These are phyloP conservation scores for Suhomyces wounanorum DNA, from an alignment of 1,139 yeast genomes.

Conservation along the genomic window DNA sequence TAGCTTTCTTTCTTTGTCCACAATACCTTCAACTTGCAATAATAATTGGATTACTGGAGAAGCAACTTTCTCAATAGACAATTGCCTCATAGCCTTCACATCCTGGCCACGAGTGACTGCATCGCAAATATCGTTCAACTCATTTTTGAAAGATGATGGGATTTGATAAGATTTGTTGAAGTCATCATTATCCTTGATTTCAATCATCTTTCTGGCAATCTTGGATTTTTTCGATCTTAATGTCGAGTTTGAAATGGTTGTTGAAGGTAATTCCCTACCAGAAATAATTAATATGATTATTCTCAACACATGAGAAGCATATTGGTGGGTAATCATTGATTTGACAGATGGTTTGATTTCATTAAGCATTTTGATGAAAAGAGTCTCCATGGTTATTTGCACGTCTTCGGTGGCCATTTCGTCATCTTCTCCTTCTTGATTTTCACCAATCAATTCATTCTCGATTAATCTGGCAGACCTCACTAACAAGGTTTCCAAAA, in stretches of 20 bases:
- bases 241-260: slow-evolving; percentile 70
- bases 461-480: slow-evolving; percentile 77
- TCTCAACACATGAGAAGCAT: slow-evolving; percentile 87
- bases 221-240: slow-evolving; percentile 84
- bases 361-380: slow-evolving; percentile 62
- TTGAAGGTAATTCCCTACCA: slow-evolving; percentile 79
- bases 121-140: slow-evolving; percentile 50
- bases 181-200: slow-evolving; percentile 74
- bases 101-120: slow-evolving; percentile 44
- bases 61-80: slow-evolving; percentile 76
- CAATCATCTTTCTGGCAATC: slow-evolving; percentile 91
- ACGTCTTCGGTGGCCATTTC: slow-evolving; percentile 38
- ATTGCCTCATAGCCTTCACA: slow-evolving; percentile 57
- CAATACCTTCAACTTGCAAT: slow-evolving; percentile 79
- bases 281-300: slow-evolving; percentile 68
- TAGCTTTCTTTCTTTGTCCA: slow-evolving; percentile 66
- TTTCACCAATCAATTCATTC: slow-evolving; percentile 52
- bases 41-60: slow-evolving; percentile 86
- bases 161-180: slow-evolving; percentile 68
- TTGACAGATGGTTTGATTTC: slow-evolving; percentile 65
- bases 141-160: slow-evolving; percentile 70
- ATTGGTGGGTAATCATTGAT: slow-evolving; percentile 69
- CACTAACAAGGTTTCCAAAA: slow-evolving; percentile 81
- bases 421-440: slow-evolving; percentile 33
- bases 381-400: slow-evolving; percentile 58